phyloP scores from a whole-genome alignment of 371 early-diverging fungal species.

The Lichtheimia ramosa region DNA sequence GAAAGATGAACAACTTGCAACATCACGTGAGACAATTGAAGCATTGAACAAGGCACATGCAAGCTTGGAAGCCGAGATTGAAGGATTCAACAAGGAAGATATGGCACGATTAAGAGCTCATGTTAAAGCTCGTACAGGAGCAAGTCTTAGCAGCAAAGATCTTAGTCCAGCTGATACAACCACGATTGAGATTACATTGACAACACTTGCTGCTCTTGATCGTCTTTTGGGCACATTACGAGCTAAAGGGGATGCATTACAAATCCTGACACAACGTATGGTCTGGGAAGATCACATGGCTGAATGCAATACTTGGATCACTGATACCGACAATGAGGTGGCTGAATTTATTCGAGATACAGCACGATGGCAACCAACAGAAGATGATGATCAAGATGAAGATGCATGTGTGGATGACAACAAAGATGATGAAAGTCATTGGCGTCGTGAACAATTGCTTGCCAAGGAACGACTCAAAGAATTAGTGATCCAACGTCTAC shows the following conservation, averaged over 20 bases:
- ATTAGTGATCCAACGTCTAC: conserved; percentile 25
- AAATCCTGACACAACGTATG: conserved; percentile 35
- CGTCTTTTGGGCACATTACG: conserved; percentile 36
- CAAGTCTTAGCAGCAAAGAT: conserved; percentile 33
- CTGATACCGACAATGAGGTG: conserved; percentile 26
- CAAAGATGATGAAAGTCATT: conserved; percentile 10
- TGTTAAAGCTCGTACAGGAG: conserved; percentile 49
- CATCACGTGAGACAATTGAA: conserved; percentile 31
- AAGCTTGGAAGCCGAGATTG: conserved; percentile 45
- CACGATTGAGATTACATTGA: conserved; percentile 53
- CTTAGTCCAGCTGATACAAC: conserved; percentile 59
- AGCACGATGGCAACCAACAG: conserved; percentile 38
- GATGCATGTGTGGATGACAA: not conserved
- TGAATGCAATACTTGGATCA: conserved; percentile 34
- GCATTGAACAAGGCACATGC: conserved; percentile 33
- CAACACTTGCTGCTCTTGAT: conserved; percentile 47
- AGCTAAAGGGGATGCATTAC: conserved; percentile 35
- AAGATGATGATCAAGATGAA: conserved; percentile 22
- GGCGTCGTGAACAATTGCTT: conserved; percentile 16
- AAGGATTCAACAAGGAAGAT: conserved; percentile 49
- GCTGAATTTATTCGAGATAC: conserved; percentile 25
- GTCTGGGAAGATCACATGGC: conserved; percentile 47
- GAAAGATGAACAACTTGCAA: conserved; percentile 8
- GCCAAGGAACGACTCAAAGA: conserved; percentile 28
- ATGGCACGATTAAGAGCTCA: conserved; percentile 54